Base-by-base conservation (phyloP, 2,329 filamentous ascomycete genomes). In the Myriosclerotinia scirpicola region DNA sequence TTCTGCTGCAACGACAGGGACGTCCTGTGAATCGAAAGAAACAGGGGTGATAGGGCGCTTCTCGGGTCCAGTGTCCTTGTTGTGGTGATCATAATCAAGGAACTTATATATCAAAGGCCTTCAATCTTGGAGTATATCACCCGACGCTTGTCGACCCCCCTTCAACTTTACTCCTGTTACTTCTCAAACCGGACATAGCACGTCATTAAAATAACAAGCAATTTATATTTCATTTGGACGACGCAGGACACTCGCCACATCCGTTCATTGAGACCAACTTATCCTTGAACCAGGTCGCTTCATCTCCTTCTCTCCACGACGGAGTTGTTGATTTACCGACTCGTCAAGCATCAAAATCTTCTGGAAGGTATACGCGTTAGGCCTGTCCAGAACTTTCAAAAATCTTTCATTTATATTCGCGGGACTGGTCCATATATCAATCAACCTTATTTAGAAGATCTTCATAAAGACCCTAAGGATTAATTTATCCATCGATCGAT, bases 151-250 rank as follows among this genome's bases (percentile, higher is more conserved):
- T 72, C 73, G 72, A 67, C 68, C 68, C 69, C 70, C 67, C 63
- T 73, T 67, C 69, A 69, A 70, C 70, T 71, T 71, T 67, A 53
- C 58, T 64, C 44, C 46, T 64, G 64, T 61, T 67, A 66, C 65
- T 67, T 69, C 68, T 67, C 69, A 71, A 73, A 66, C 68, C 54
- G 68, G 71, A 70, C 65, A 50, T 70, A 66, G 70, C 72, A 74
- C 74, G 72, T 75, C 74, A 75, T 73, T 72, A 72, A 73, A 66
- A 69, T 69, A 71, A 65, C 56, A 70, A 71, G 65, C 64, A 73
- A 74, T 73, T 72, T 73, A 73, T 64, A 72, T 70, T 75, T 75
- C 71, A 75, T 75, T 71, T 74, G 69, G 69, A 68, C 70, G 71
- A 73, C 64, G 67, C 72, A 71, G 70, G 68, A 69, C 69, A 72